Conservation (phyloP, 2,329 filamentous ascomycete species). For the Colletotrichum endophyticum region DNA sequence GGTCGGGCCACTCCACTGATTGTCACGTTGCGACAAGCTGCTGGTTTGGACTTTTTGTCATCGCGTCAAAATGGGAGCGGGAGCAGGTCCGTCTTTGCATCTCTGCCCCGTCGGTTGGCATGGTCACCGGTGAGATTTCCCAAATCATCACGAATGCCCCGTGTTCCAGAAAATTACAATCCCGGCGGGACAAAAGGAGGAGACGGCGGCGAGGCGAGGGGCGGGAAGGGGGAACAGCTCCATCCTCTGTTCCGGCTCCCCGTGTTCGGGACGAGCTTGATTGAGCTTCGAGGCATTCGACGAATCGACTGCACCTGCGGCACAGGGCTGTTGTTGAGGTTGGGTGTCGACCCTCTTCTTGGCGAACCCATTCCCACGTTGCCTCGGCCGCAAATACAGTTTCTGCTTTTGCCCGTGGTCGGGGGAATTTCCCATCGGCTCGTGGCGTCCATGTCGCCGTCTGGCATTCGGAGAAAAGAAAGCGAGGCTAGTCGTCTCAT, state of each 20-base stretch:
- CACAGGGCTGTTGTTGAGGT: neutral
- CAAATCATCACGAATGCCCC: neutral
- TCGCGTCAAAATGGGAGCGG: neutral
- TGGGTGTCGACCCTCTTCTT: neutral
- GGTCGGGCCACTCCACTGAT: slow-evolving; percentile 8
- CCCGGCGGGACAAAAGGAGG: neutral
- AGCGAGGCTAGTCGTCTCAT: neutral
- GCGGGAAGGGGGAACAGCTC: neutral
- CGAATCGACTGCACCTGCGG: neutral
- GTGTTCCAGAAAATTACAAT: neutral
- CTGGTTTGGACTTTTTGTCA: neutral
- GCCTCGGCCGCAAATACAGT: neutral
- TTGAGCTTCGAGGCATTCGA: neutral
- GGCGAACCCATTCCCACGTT: neutral
- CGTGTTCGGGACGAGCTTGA: slow-evolving; percentile 5
- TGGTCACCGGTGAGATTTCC: slow-evolving; percentile 17
- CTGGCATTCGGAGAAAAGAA: neutral
- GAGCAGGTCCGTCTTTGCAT: neutral
- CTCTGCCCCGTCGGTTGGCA: slow-evolving; percentile 14
- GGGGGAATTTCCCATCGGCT: neutral
- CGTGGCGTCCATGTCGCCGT: neutral
- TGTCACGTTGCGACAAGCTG: slow-evolving; percentile 10
- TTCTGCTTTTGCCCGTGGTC: neutral
- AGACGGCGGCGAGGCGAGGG: slow-evolving; percentile 7
- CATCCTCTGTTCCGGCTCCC: slow-evolving; percentile 6